These are phyloP conservation scores for Alternaria gaisen DNA, from an alignment of 2,329 filamentous ascomycete species.

Conservation along the genomic window DNA sequence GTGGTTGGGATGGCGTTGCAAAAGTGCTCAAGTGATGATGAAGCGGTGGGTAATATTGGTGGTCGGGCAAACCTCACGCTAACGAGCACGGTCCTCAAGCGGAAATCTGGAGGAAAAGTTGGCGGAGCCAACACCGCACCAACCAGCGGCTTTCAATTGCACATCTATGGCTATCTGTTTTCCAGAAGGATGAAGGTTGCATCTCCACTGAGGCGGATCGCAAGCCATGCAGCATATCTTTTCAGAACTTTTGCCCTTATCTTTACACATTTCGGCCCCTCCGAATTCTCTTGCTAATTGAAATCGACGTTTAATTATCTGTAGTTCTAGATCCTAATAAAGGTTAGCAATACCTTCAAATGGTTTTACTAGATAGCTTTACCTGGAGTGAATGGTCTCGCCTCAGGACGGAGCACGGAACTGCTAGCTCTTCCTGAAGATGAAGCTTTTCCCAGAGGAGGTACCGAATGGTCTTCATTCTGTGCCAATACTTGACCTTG, in stretches of 20 bases:
- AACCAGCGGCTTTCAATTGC: background rate
- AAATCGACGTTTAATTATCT: background rate
- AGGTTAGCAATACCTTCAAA: background rate
- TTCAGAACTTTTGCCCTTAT: background rate
- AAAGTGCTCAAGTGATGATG: background rate
- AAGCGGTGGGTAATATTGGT: slow-evolving; percentile 2
- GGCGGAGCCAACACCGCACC: background rate
- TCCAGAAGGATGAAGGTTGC: background rate
- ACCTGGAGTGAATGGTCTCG: slow-evolving; percentile 6
- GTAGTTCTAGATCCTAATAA: background rate
- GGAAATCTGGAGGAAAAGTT: background rate
- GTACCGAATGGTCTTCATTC: background rate
- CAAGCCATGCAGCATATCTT: background rate
- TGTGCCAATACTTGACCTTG: background rate
- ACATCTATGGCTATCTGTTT: background rate
- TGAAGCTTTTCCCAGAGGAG: background rate
- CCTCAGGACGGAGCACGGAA: background rate
- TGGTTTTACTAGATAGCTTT: background rate
- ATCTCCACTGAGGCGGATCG: background rate
- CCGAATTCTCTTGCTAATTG: background rate
- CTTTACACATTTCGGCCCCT: background rate
- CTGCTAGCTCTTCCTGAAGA: background rate
- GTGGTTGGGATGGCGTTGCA: slow-evolving; percentile 3
- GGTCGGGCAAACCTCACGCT: background rate
- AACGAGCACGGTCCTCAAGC: slow-evolving; percentile 3